phyloP scores from a whole-genome alignment of 345 rosid species.

The Clausena lansium region DNA sequence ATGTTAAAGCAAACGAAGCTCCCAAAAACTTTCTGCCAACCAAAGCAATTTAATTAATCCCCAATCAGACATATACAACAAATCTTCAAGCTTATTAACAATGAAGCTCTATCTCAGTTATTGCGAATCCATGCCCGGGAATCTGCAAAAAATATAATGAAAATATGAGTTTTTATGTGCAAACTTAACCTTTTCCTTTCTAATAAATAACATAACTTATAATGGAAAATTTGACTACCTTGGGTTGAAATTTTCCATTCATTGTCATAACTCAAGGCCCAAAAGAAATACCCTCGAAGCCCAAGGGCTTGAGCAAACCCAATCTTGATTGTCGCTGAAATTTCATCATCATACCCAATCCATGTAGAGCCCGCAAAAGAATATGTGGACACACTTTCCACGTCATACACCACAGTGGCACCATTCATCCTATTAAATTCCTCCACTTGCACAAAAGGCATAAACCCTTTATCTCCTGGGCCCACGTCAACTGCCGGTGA shows the following conservation, averaged over 20 bases:
- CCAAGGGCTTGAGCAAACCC: constrained; percentile 44
- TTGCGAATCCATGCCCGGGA: constrained; percentile 30
- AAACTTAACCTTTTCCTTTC: no score
- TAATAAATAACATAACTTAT: no score
- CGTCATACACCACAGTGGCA: constrained; percentile 40
- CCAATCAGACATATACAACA: neutral
- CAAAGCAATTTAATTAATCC: no score
- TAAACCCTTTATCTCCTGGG: constrained; percentile 28
- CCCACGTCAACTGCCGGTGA: constrained; percentile 37
- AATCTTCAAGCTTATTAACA: neutral
- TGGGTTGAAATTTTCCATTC: constrained; percentile 44
- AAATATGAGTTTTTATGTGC: neutral
- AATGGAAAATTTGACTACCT: constrained; percentile 24
- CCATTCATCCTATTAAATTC: constrained; percentile 30
- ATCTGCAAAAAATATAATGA: constrained; percentile 13
- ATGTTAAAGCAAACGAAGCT: no score
- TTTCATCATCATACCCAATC: constrained; percentile 44
- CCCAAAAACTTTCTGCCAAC: no score
- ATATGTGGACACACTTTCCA: constrained; percentile 39
- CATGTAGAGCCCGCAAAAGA: constrained; percentile 36
- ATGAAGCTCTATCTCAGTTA: constrained; percentile 12
- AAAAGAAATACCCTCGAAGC: constrained; percentile 68
- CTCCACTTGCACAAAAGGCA: constrained; percentile 21
- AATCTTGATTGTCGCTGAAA: constrained; percentile 34
- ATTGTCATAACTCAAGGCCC: constrained; percentile 44